A percentile compares a stretch with the other conserved stretches of the same genome.
Evolutionary conservation across 345 rosid species (phyloP).

Genomic region (Lenwebbia sp.): DNA sequence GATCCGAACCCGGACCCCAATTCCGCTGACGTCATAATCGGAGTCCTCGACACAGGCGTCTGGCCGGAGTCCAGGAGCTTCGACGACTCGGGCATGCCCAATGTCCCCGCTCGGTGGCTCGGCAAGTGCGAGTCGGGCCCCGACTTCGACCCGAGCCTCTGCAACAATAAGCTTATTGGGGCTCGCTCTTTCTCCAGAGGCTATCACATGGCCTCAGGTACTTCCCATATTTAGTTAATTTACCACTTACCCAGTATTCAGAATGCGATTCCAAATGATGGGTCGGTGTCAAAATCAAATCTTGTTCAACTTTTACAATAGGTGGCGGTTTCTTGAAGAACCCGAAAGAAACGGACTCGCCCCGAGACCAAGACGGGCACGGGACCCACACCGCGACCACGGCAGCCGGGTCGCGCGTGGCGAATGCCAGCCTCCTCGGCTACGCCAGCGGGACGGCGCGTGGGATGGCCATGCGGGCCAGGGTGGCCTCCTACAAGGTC

Average conservation of each 20-base stretch:
- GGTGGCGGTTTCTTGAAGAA: constrained; percentile 24
- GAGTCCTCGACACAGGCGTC: constrained; percentile 82
- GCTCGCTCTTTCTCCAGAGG: constrained; percentile 75
- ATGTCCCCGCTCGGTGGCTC: constrained; percentile 53
- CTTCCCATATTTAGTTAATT: background rate
- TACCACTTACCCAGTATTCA: background rate
- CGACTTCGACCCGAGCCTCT: constrained; percentile 49
- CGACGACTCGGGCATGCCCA: constrained; percentile 57
- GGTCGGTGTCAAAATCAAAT: background rate
- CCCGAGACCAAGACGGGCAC: constrained; percentile 73
- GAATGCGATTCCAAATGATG: background rate
- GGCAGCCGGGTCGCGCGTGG: constrained; percentile 62
- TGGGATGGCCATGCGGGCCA: constrained; percentile 72
- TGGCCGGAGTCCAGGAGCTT: constrained; percentile 82
- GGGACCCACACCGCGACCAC: constrained; percentile 85
- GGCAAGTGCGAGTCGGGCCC: constrained; percentile 66
- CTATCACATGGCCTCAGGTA: constrained; percentile 45
- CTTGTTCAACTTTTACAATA: background rate
- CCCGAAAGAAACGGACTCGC: constrained; percentile 42
- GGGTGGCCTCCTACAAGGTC: constrained; percentile 75
- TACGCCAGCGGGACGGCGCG: constrained; percentile 73
- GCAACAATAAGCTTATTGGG: constrained; percentile 78
- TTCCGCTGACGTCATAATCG: constrained; percentile 39
- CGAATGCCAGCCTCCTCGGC: constrained; percentile 69
- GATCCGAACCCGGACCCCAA: constrained; percentile 27